A percentile compares a stretch with the other conserved stretches of the same genome.
phyloP scores from a whole-genome alignment of 352 stramenopile species.

The Globisporangium heterothallicum region DNA sequence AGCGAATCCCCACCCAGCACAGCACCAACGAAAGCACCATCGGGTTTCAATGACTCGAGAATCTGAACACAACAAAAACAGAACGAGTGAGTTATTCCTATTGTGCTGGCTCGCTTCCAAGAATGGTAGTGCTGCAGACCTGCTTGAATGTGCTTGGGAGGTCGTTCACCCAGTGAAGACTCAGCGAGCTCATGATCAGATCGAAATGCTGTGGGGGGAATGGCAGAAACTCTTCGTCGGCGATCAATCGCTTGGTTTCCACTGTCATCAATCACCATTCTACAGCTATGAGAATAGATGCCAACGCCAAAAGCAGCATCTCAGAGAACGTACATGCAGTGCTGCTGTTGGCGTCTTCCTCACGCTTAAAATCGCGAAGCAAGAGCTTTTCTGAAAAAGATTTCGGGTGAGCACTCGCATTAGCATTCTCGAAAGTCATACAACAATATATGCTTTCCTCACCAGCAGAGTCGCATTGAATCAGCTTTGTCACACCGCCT shows the following conservation, averaged over 20 bases:
- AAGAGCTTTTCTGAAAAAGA: slow-evolving; percentile 50
- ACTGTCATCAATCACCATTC: slow-evolving; percentile 27
- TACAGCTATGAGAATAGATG: too few species aligned
- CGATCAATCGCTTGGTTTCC: slow-evolving; percentile 63
- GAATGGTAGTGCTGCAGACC: slow-evolving; percentile 14
- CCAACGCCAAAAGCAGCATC: too few species aligned
- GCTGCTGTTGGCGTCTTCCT: neutral
- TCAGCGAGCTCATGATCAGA: slow-evolving; percentile 92
- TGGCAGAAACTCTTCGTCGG: slow-evolving; percentile 92
- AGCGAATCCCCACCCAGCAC: slow-evolving; percentile 95
- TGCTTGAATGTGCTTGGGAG: slow-evolving; percentile 84
- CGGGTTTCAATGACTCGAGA: slow-evolving; percentile 90
- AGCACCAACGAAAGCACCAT: slow-evolving; percentile 95
- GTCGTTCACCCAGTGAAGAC: slow-evolving; percentile 98
- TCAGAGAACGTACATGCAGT: slow-evolving; percentile 2
- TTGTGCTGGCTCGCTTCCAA: neutral
- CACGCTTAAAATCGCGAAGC: slow-evolving; percentile 38
- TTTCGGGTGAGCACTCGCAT: too few species aligned
- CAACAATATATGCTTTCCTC: too few species aligned
- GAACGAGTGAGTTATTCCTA: neutral
- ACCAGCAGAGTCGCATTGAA: slow-evolving; percentile 77
- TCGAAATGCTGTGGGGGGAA: slow-evolving; percentile 96
- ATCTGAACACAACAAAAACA: slow-evolving; percentile 26
- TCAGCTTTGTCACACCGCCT: slow-evolving; percentile 65
- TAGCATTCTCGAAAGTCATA: too few species aligned